Conservation (phyloP, 148 eudicot species). For the Fallopia convolvulus region DNA sequence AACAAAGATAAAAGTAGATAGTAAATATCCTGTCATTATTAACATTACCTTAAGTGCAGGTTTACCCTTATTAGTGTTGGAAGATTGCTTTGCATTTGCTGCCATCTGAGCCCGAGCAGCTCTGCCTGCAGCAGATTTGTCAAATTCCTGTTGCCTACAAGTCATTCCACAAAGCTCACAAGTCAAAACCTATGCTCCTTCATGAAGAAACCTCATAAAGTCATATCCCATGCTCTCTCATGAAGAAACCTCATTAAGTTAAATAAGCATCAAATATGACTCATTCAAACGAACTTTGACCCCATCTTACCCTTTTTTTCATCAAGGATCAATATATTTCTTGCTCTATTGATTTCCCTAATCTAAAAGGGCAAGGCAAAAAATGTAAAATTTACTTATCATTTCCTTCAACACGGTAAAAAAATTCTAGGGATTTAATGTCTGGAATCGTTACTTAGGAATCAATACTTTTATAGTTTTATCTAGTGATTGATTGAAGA, state of each 20-base stretch:
- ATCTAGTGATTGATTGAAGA: background rate
- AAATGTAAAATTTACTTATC: background rate
- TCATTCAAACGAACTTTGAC: background rate
- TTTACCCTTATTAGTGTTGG: constrained; percentile 52
- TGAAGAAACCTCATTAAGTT: background rate
- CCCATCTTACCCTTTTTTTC: background rate
- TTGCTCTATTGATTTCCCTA: background rate
- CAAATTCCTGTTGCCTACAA: constrained; percentile 78
- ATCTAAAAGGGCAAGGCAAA: background rate
- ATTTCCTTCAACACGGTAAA: background rate
- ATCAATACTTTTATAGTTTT: background rate
- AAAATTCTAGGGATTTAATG: background rate
- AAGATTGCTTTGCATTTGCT: constrained; percentile 60
- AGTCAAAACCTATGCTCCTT: background rate
- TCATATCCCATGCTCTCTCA: background rate
- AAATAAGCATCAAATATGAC: background rate
- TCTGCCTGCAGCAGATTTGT: constrained; percentile 75
- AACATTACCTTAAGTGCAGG: constrained; percentile 77
- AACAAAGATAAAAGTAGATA: background rate
- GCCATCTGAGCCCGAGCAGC: constrained; percentile 77
- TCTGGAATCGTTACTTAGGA: background rate
- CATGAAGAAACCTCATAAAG: background rate
- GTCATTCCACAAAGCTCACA: constrained; percentile 5
- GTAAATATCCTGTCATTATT: background rate
- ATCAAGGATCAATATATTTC: background rate